phyloP scores from a whole-genome alignment of 169 alveolate genomes.

The Plasmodium falciparum region DNA sequence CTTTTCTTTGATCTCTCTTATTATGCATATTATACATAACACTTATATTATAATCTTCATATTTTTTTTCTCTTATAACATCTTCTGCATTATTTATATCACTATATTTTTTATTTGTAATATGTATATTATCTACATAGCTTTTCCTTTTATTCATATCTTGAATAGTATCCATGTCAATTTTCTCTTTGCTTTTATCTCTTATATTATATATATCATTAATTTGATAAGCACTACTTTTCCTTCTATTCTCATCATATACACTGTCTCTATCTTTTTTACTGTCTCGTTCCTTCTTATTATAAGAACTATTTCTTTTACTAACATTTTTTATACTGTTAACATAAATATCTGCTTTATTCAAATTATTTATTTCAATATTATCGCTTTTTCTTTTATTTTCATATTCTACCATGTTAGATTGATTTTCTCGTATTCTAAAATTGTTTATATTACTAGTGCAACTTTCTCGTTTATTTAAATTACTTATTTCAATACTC shows the following conservation, averaged over 20 bases:
- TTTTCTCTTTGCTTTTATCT: not conserved
- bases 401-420: not conserved
- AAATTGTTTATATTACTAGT: not conserved
- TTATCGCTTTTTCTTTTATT: not conserved
- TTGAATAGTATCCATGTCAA: not conserved
- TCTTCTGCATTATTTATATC: slow-evolving; percentile 1
- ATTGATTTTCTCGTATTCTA: too few species aligned
- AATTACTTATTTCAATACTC: not conserved
- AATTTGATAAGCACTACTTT: not conserved
- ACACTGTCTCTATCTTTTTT: not conserved
- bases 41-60: not conserved
- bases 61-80: not conserved
- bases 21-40: not conserved
- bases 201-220: not conserved
- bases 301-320: not conserved
- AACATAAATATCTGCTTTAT: not conserved
- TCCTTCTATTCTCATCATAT: not conserved
- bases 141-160: slow-evolving; percentile 6
- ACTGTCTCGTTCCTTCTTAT: not conserved
- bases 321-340: not conserved
- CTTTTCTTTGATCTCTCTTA: not conserved
- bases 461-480: slow-evolving; percentile 1
- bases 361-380: not conserved
- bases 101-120: not conserved
- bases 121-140: not conserved